Evolutionary conservation across 768 basidiomycete species (phyloP).

Genomic region (Trametes cingulata): DNA sequence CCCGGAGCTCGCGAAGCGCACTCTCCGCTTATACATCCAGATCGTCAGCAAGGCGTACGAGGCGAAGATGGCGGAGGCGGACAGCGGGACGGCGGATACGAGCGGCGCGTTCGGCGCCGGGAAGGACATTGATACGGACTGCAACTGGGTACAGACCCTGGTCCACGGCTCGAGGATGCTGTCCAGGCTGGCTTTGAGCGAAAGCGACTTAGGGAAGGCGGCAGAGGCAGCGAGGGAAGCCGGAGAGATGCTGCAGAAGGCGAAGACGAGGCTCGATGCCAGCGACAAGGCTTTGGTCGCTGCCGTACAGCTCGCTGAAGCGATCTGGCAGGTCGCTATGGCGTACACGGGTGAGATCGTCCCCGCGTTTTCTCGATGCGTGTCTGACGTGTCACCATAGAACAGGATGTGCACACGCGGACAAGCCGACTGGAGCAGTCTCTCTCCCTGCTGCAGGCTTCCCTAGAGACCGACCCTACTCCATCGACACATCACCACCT

Average conservation of each 20-base stretch:
- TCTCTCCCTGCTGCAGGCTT: slow-evolving; percentile 48
- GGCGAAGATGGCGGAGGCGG: slow-evolving; percentile 44
- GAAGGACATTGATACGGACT: slow-evolving; percentile 61
- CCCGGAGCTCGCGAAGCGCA: slow-evolving; percentile 64
- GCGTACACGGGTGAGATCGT: slow-evolving; percentile 60
- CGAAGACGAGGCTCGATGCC: slow-evolving; percentile 51
- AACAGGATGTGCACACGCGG: slow-evolving; percentile 64
- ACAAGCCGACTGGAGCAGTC: slow-evolving; percentile 58
- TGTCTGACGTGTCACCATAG: slow-evolving; percentile 38
- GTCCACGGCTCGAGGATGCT: slow-evolving; percentile 79
- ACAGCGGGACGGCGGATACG: slow-evolving; percentile 24
- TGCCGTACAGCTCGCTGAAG: slow-evolving; percentile 65
- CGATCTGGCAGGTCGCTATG: slow-evolving; percentile 69
- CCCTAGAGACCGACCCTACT: slow-evolving; percentile 50
- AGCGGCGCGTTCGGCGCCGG: slow-evolving; percentile 15
- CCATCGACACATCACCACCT: slow-evolving; percentile 74
- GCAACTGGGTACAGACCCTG: slow-evolving; percentile 74
- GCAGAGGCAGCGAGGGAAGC: slow-evolving; percentile 67
- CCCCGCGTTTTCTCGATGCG: neutral
- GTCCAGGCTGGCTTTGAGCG: slow-evolving; percentile 47
- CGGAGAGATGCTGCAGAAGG: slow-evolving; percentile 57
- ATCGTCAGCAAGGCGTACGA: slow-evolving; percentile 83
- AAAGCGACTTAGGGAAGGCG: slow-evolving; percentile 22
- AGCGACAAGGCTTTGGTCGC: slow-evolving; percentile 57
- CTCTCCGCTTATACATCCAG: slow-evolving; percentile 78